These are phyloP conservation scores for Colletotrichum chlorophyti DNA, from an alignment of 2,329 filamentous ascomycete species.

Conservation along the genomic window DNA sequence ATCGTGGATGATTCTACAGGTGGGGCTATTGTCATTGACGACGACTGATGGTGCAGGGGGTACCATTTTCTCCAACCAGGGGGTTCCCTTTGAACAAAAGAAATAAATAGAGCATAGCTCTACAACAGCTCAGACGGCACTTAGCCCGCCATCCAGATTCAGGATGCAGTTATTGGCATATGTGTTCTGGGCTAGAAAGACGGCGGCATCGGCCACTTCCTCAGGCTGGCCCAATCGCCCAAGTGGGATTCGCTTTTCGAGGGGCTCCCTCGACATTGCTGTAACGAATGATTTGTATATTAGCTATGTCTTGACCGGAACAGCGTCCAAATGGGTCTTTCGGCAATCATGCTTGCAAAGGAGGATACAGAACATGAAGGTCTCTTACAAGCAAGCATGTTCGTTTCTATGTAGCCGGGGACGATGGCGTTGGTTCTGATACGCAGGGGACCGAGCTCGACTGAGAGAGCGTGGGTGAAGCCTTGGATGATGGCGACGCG, in stretches of 20 bases:
- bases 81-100: neutral
- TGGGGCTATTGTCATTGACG: slow-evolving; percentile 73
- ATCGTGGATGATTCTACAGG: slow-evolving; percentile 43
- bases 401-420: slow-evolving; percentile 82
- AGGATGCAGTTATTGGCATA: slow-evolving; percentile 90
- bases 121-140: slow-evolving; percentile 59
- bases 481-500: slow-evolving; percentile 48
- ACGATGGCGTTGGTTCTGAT: slow-evolving; percentile 82
- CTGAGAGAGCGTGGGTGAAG: slow-evolving; percentile 71
- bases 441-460: slow-evolving; percentile 64
- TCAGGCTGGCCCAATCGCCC: slow-evolving; percentile 70
- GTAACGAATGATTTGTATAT: slow-evolving; percentile 44
- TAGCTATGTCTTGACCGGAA: slow-evolving; percentile 33
- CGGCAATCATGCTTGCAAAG: neutral
- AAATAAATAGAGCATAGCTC: neutral
- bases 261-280: slow-evolving; percentile 35
- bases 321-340: neutral
- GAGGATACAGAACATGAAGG: slow-evolving; percentile 1
- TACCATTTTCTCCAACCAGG: slow-evolving; percentile 1
- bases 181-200: slow-evolving; percentile 78
- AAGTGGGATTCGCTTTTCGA: slow-evolving; percentile 34
- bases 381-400: slow-evolving; percentile 75
- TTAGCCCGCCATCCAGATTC: slow-evolving; percentile 85
- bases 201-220: slow-evolving; percentile 82
- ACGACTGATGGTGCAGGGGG: slow-evolving; percentile 51